These are phyloP conservation scores for Hericium coralloides DNA, from an alignment of 768 basidiomycete genomes.

Conservation along the genomic window DNA sequence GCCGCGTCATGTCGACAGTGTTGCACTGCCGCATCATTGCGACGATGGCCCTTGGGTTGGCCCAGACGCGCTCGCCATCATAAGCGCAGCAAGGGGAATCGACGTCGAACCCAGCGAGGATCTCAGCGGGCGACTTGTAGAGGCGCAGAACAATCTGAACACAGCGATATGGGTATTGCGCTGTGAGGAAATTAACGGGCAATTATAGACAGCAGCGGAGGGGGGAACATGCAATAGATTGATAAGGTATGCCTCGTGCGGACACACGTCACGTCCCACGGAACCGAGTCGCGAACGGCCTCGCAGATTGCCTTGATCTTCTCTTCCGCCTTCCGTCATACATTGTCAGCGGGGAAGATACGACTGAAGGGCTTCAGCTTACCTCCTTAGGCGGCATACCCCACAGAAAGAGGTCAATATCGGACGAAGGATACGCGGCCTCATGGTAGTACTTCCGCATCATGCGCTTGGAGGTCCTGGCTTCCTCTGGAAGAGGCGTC, in stretches of 20 bases:
- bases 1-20: constrained; percentile 51
- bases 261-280: constrained; percentile 62
- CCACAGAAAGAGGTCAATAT: constrained; percentile 57
- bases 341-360: not conserved
- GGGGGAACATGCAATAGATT: constrained; percentile 41
- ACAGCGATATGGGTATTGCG: constrained; percentile 59
- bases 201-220: not conserved
- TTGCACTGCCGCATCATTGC: constrained; percentile 64
- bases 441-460: constrained; percentile 52
- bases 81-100: constrained; percentile 55
- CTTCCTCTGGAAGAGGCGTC: constrained; percentile 37
- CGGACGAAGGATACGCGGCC: constrained; percentile 47
- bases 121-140: constrained; percentile 54
- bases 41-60: constrained; percentile 48
- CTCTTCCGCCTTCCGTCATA: constrained; percentile 37
- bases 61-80: constrained; percentile 46
- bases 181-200: constrained; percentile 20
- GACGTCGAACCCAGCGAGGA: constrained; percentile 60
- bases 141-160: constrained; percentile 60
- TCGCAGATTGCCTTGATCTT: constrained; percentile 54
- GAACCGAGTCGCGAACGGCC: constrained; percentile 55
- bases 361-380: not conserved
- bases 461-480: constrained; percentile 43
- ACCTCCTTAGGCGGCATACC: constrained; percentile 48
- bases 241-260: constrained; percentile 59